Conservation (phyloP, 208 protist species). For the Endotrypanum monterogeii region DNA sequence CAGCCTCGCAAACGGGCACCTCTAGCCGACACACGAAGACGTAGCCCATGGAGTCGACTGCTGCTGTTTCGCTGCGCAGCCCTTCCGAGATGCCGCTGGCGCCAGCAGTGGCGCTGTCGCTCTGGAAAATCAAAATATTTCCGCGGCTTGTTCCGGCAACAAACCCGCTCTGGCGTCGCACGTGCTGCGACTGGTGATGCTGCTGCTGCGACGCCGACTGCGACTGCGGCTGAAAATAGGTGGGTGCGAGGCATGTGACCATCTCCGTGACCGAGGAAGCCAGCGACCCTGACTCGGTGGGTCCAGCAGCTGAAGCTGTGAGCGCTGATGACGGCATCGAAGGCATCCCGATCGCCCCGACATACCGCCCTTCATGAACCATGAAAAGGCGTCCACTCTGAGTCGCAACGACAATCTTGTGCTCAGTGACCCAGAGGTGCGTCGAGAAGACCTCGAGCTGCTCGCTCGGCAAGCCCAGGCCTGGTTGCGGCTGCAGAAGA, state of each 20-base stretch:
- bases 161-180: slow-evolving; percentile 44
- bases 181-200: slow-evolving; percentile 1
- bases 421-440: slow-evolving; percentile 88
- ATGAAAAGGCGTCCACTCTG: slow-evolving; percentile 82
- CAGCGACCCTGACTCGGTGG: background rate
- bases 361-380: slow-evolving; percentile 74
- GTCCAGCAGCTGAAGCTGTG: background rate
- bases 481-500: slow-evolving; percentile 72
- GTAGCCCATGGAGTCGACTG: slow-evolving; percentile 12
- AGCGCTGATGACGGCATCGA: background rate
- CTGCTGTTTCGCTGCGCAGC: slow-evolving; percentile 1
- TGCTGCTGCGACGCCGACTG: slow-evolving; percentile 4
- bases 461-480: slow-evolving; percentile 52
- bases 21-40: slow-evolving; percentile 28
- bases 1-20: slow-evolving; percentile 21
- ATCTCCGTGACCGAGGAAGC: background rate
- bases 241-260: slow-evolving; percentile 53
- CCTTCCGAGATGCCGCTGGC: background rate
- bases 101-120: slow-evolving; percentile 6
- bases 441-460: slow-evolving; percentile 83
- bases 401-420: slow-evolving; percentile 89
- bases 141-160: slow-evolving; percentile 74
- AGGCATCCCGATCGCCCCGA: slow-evolving; percentile 41
- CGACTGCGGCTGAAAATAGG: slow-evolving; percentile 8
- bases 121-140: slow-evolving; percentile 74